Percentiles rank a stretch among this genome's conserved stretches.
Evolutionary conservation across 148 eudicot species (phyloP).

Genomic region (Linanthus parryae): DNA sequence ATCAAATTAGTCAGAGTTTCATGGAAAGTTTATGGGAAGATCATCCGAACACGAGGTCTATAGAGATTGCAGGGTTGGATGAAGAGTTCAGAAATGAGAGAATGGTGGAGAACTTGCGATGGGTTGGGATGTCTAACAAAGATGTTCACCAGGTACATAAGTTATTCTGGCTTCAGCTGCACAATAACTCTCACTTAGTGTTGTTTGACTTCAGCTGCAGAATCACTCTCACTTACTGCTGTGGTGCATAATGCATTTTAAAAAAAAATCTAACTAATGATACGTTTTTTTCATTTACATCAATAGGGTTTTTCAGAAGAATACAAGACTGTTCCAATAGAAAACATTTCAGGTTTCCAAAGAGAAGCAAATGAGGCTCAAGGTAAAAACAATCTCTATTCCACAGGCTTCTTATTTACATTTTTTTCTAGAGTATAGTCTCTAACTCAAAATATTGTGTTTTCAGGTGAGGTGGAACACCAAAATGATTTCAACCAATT

Average conservation of each 20-base stretch:
- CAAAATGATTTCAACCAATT: constrained; percentile 9
- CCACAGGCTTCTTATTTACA: background rate
- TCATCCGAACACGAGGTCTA: constrained; percentile 16
- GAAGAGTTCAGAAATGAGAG: constrained; percentile 29
- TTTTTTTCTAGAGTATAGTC: too few species aligned
- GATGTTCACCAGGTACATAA: constrained; percentile 45
- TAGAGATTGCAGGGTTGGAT: constrained; percentile 29
- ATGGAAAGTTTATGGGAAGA: constrained; percentile 27
- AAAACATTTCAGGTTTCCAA: constrained; percentile 35
- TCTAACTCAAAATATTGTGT: background rate
- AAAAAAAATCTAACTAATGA: too few species aligned
- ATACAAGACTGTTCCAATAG: constrained; percentile 45
- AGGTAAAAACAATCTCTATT: too few species aligned
- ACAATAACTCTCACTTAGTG: too few species aligned
- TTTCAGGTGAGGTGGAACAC: constrained; percentile 25
- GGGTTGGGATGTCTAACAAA: constrained; percentile 58
- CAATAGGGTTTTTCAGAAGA: constrained; percentile 39
- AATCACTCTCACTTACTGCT: too few species aligned
- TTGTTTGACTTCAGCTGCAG: too few species aligned
- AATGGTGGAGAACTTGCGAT: constrained; percentile 57
- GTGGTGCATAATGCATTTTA: too few species aligned
- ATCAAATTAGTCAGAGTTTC: constrained; percentile 17
- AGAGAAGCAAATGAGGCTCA: constrained; percentile 25
- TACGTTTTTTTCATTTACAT: background rate
- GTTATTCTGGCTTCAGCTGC: too few species aligned